Base-by-base conservation (phyloP, 139 green algal species). In the Coccomyxa sp. region DNA sequence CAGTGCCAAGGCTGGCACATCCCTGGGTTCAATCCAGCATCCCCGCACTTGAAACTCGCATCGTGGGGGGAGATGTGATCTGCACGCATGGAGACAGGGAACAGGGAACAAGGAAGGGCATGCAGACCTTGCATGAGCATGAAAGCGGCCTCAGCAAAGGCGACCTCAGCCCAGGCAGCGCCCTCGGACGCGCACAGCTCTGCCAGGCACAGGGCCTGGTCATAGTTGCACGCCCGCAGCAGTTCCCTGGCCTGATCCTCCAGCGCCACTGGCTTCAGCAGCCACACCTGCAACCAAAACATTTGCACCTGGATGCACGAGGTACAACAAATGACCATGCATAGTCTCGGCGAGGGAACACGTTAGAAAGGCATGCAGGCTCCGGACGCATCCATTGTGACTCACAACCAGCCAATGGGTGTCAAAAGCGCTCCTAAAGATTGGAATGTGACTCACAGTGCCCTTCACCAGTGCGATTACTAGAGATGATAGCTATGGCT, bases 181-280 rank as follows among this genome's bases (percentile, higher is more conserved):
- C 80, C 84, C 30, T 82, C 74, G 1, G 76, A 79, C 85, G 82
- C 80, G 25, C 76, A 30, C 0, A 60, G 74, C 67, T 81, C 17
- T 45, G 86, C 82, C 16, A 94, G 83, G 9, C 83, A 77, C 17
- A 92, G 31, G 0, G 92, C 92, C 30, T 84, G 71, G 16, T 87
- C 82, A 81, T 86, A 92, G 16, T 90, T 79, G 28, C 87, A 76
- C n/a, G 79, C 83, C 75, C 82, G 86, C 63, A 95, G 85, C 59
- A 94, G 79, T 86, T 95, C 89, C 0, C 88, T 84, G 3, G 88
- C 90, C 88, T 96, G 93, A 76, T 90, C 85, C n/a, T 92, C 91
- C 11, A 90, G 63, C 12, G 89, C 86, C 0, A 96, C 84, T 0
- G 92, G 92, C 78, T 84, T 74, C 76, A 92, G 86, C 75, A 90